Evolutionary conservation across 306 rosid genomes (phyloP).

Genomic region (Trifolium pratense): DNA sequence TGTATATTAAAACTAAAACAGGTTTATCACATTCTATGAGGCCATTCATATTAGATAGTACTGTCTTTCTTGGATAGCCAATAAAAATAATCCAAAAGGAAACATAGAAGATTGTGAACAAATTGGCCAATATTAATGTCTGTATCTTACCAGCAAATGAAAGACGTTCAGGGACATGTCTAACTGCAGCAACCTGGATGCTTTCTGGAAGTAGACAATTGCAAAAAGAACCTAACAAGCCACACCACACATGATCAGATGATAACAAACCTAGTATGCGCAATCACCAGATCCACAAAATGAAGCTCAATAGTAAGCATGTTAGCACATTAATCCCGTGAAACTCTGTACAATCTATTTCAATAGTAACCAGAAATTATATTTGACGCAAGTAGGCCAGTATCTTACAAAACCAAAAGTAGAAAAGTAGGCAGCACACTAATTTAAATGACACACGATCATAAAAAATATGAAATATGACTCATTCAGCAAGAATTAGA

Average conservation of each 20-base stretch:
- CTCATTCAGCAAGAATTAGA: conserved; percentile 18
- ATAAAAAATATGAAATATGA: conserved; percentile 29
- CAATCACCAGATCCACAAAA: conserved; percentile 29
- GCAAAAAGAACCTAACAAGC: conserved; percentile 89
- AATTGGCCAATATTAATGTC: conserved; percentile 1
- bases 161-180: conserved; percentile 77
- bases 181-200: conserved; percentile 78
- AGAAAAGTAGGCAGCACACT: conserved; percentile 17
- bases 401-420: conserved; percentile 16
- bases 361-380: conserved; percentile 18
- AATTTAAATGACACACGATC: background rate
- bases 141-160: conserved; percentile 66
- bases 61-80: conserved; percentile 29
- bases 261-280: conserved; percentile 41
- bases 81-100: conserved; percentile 32
- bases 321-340: conserved; percentile 15
- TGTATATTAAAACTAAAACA: background rate
- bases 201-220: conserved; percentile 93
- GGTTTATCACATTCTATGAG: conserved; percentile 5
- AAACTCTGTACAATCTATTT: conserved; percentile 32
- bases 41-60: background rate
- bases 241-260: conserved; percentile 51
- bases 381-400: conserved; percentile 21
- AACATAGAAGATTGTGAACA: conserved; percentile 9
- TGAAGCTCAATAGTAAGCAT: conserved; percentile 19